Evolutionary conservation across 495 filamentous ascomycete species (phyloP).

Genomic region (Xylaria telfairii): DNA sequence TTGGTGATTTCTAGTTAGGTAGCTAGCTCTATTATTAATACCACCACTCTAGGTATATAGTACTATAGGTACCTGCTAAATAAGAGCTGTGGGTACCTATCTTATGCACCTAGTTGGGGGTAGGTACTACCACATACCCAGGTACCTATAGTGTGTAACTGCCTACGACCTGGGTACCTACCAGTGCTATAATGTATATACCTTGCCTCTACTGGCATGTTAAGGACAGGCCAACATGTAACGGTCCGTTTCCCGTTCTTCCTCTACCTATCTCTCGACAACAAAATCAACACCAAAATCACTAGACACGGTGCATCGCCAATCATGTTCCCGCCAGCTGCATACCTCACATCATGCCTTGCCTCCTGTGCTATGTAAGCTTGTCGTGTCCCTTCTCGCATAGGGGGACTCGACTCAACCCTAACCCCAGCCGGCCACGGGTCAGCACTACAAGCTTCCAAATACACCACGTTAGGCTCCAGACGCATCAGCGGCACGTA

Average conservation of each 20-base stretch:
- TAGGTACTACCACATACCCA: no score
- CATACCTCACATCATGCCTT: not conserved
- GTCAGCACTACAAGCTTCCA: constrained; percentile 7
- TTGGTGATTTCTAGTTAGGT: not conserved
- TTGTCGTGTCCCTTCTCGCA: not conserved
- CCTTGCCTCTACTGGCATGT: no score
- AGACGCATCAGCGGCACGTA: not conserved
- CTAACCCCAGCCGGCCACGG: not conserved
- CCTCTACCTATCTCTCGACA: not conserved
- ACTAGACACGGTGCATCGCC: not conserved
- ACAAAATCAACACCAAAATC: not conserved
- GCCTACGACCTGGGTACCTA: not conserved
- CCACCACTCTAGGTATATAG: not conserved
- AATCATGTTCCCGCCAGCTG: constrained; percentile 1
- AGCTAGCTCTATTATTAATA: constrained; percentile 2
- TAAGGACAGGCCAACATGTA: not conserved
- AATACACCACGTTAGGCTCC: not conserved
- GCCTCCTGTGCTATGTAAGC: no score
- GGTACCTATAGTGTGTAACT: no score
- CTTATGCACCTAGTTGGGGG: not conserved
- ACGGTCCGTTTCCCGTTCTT: not conserved
- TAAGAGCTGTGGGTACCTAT: not conserved
- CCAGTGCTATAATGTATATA: no score
- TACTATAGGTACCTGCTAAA: no score
- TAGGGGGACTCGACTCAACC: not conserved